These are phyloP conservation scores for Erysimum cheiranthoides DNA, from an alignment of 345 rosid species.

Conservation along the genomic window DNA sequence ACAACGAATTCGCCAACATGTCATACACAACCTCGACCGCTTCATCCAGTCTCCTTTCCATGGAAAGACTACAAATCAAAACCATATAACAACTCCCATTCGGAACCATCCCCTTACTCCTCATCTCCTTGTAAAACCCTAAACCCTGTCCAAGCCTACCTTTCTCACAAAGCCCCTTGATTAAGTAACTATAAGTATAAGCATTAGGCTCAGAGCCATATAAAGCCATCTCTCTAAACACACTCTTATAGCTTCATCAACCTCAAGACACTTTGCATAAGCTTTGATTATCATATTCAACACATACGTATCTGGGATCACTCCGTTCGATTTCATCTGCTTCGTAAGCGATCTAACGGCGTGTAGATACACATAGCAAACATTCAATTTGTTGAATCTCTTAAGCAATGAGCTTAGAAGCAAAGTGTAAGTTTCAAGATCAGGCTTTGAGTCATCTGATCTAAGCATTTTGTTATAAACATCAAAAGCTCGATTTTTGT, in stretches of 20 bases:
- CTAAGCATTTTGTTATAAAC: constrained; percentile 80
- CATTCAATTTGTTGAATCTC: constrained; percentile 72
- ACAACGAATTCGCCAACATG: constrained; percentile 70
- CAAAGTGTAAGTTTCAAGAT: constrained; percentile 75
- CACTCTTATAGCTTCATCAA: constrained; percentile 76
- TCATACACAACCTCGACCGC: constrained; percentile 60
- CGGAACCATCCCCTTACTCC: constrained; percentile 60
- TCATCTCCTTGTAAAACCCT: constrained; percentile 82
- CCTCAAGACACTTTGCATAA: constrained; percentile 67
- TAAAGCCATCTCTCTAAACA: constrained; percentile 78
- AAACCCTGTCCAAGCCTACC: constrained; percentile 71
- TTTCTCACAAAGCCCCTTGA: constrained; percentile 85
- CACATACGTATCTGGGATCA: constrained; percentile 79
- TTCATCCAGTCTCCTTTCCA: constrained; percentile 60
- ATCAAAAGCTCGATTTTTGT: too few relatives aligned
- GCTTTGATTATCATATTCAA: constrained; percentile 95
- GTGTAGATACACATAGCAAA: constrained; percentile 78
- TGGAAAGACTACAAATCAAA: constrained; percentile 79
- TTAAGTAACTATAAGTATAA: constrained; percentile 68
- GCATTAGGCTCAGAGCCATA: constrained; percentile 83
- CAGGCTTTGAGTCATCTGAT: constrained; percentile 70
- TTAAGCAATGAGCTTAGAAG: constrained; percentile 68
- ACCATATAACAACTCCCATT: constrained; percentile 70
- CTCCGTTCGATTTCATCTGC: constrained; percentile 88
- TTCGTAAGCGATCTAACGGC: constrained; percentile 73